Percentiles rank a stretch among this genome's conserved stretches.
These are phyloP conservation scores for Microbotryum scabiosae DNA, from an alignment of 1,284 basidiomycete species.

Conservation along the genomic window DNA sequence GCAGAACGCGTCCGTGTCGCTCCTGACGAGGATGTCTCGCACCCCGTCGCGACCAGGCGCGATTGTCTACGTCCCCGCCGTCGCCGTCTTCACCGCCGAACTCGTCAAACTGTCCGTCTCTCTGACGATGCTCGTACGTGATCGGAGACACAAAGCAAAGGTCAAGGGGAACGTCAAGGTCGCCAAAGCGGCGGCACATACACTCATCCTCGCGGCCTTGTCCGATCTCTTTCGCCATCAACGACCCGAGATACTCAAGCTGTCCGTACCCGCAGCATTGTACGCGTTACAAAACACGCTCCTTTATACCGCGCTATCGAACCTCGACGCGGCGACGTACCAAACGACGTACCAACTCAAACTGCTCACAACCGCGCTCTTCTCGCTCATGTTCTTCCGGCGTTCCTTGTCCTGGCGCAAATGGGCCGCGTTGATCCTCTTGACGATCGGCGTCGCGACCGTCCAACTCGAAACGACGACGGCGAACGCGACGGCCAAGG, in stretches of 20 bases:
- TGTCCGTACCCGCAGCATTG: slow-evolving; percentile 30
- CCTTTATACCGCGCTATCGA: slow-evolving; percentile 32
- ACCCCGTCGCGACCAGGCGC: neutral
- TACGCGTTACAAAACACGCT: slow-evolving; percentile 34
- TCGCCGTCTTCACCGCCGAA: slow-evolving; percentile 33
- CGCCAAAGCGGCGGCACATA: neutral
- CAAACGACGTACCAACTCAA: slow-evolving; percentile 36
- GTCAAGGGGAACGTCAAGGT: neutral
- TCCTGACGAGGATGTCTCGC: slow-evolving; percentile 31
- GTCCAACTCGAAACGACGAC: slow-evolving; percentile 21
- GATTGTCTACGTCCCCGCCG: slow-evolving; percentile 27
- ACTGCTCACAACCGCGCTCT: slow-evolving; percentile 35
- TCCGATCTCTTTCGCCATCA: slow-evolving; percentile 14
- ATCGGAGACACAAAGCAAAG: slow-evolving; percentile 2
- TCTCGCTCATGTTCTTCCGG: slow-evolving; percentile 31
- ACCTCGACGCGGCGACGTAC: slow-evolving; percentile 29
- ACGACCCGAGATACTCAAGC: slow-evolving; percentile 18
- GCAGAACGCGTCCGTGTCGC: slow-evolving; percentile 33
- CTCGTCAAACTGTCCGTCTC: slow-evolving; percentile 27
- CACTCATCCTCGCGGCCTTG: neutral
- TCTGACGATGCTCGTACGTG: slow-evolving; percentile 14
- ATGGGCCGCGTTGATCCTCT: slow-evolving; percentile 30
- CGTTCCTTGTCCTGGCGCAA: slow-evolving; percentile 19
- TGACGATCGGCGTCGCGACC: slow-evolving; percentile 29
- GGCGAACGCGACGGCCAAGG: neutral